Conservation (phyloP, 805 yeast genomes). For the Cephaloascus albidus region DNA sequence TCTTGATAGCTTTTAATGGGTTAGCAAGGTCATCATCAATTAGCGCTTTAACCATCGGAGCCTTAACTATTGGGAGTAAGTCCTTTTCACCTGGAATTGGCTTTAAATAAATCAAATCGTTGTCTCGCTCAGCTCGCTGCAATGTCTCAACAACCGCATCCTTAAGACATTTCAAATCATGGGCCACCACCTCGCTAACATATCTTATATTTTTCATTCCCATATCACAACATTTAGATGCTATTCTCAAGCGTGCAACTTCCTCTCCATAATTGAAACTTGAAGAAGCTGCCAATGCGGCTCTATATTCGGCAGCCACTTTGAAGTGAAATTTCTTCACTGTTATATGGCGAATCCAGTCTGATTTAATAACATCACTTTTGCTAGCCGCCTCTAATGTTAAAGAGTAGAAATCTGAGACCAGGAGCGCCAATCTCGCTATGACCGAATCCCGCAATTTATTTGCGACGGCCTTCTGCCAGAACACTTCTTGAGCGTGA, state of each 20-base stretch:
- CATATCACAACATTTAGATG: constrained; percentile 24
- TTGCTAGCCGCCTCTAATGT: constrained; percentile 33
- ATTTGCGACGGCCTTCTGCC: constrained; percentile 58
- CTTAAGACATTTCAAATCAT: constrained; percentile 43
- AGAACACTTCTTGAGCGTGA: constrained; percentile 81
- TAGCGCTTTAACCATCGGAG: constrained; percentile 45
- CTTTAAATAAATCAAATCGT: constrained; percentile 70
- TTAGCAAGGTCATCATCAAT: constrained; percentile 24
- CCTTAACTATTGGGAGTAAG: constrained; percentile 34
- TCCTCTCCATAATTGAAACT: constrained; percentile 60
- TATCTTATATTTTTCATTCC: constrained; percentile 31
- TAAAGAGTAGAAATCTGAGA: constrained; percentile 42
- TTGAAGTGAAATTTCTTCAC: constrained; percentile 57
- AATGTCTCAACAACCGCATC: constrained; percentile 34
- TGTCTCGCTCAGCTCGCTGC: constrained; percentile 60
- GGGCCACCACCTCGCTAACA: constrained; percentile 31
- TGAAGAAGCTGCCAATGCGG: constrained; percentile 39
- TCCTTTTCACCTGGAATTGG: constrained; percentile 40
- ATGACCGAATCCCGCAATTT: constrained; percentile 49
- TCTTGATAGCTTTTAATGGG: constrained; percentile 11
- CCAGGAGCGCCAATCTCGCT: constrained; percentile 57
- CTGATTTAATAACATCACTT: constrained; percentile 40
- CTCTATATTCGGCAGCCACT: constrained; percentile 63
- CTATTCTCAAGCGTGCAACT: constrained; percentile 44
- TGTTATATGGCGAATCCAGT: constrained; percentile 55